Conservation (phyloP, 345 rosid genomes). For the Lepidium sativum region DNA sequence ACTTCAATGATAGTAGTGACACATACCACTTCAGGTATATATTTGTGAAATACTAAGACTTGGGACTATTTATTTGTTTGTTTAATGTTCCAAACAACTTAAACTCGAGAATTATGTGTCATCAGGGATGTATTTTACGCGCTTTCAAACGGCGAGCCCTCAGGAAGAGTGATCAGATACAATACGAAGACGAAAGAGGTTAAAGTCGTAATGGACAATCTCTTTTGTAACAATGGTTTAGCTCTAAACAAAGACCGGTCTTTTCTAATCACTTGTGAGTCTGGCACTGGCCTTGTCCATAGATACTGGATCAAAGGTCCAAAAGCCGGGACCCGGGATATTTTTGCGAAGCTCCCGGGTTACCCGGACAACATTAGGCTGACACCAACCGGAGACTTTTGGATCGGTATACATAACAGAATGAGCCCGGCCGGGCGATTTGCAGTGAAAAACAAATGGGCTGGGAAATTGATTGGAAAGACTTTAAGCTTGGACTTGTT, state of each 20-base stretch:
- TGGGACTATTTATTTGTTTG: too few species aligned
- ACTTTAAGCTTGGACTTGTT: not conserved
- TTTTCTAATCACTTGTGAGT: constrained; percentile 41
- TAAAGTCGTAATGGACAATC: constrained; percentile 15
- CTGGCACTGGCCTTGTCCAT: constrained; percentile 23
- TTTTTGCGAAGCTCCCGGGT: constrained; percentile 10
- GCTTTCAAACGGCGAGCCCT: not conserved
- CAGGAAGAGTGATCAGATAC: constrained; percentile 18
- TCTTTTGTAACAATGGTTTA: constrained; percentile 52
- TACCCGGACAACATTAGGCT: constrained; percentile 12
- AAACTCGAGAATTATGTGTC: not conserved
- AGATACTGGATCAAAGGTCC: constrained; percentile 39
- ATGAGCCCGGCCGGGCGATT: constrained; percentile 3
- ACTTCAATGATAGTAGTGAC: constrained; percentile 64
- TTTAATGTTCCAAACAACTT: not conserved
- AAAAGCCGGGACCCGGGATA: constrained; percentile 17
- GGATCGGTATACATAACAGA: constrained; percentile 3
- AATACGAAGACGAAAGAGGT: constrained; percentile 14
- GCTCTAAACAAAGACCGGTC: constrained; percentile 48
- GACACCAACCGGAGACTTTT: constrained; percentile 5
- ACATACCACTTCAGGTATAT: constrained; percentile 59
- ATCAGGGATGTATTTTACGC: not conserved
- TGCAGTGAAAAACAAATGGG: constrained; percentile 13
- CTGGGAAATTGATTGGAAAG: constrained; percentile 28
- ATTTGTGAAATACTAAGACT: too few species aligned